These are phyloP conservation scores for Globisporangium rhizosaccharum DNA, from an alignment of 352 stramenopile genomes.

Conservation along the genomic window DNA sequence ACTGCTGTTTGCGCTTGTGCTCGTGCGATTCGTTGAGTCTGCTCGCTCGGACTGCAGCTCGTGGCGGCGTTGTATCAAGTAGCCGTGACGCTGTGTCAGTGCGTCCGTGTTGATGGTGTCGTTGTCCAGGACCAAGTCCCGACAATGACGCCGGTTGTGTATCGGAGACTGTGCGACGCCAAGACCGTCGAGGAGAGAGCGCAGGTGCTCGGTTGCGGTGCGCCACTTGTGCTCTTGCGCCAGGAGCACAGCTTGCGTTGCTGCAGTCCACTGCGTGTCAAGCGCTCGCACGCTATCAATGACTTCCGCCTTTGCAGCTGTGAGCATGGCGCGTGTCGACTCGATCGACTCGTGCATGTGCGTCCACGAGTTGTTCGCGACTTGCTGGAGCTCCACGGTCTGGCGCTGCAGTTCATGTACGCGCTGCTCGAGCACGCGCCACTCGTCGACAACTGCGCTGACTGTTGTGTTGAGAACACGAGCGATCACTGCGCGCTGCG, in stretches of 20 bases:
- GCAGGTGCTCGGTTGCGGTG: too few species aligned
- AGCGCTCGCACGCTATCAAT: not conserved
- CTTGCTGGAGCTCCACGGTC: not conserved
- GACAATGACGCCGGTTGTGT: too few species aligned
- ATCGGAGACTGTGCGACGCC: too few species aligned
- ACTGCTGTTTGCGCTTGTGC: too few species aligned
- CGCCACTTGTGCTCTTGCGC: too few species aligned
- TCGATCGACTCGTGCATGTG: not conserved
- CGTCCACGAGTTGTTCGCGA: not conserved
- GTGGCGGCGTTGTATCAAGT: too few species aligned
- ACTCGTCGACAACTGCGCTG: not conserved
- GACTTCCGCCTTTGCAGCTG: not conserved
- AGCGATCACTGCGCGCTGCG: not conserved
- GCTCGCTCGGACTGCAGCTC: too few species aligned
- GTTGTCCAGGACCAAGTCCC: too few species aligned
- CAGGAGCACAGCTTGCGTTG: not conserved
- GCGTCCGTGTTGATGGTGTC: too few species aligned
- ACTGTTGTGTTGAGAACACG: not conserved
- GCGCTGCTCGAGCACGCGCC: not conserved
- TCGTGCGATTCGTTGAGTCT: too few species aligned
- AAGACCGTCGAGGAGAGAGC: too few species aligned
- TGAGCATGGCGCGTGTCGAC: not conserved
- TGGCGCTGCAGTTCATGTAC: not conserved
- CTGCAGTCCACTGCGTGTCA: not conserved
- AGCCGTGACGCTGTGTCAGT: too few species aligned